phyloP scores from a whole-genome alignment of 352 stramenopile genomes.

The Blastocystis sp. region DNA sequence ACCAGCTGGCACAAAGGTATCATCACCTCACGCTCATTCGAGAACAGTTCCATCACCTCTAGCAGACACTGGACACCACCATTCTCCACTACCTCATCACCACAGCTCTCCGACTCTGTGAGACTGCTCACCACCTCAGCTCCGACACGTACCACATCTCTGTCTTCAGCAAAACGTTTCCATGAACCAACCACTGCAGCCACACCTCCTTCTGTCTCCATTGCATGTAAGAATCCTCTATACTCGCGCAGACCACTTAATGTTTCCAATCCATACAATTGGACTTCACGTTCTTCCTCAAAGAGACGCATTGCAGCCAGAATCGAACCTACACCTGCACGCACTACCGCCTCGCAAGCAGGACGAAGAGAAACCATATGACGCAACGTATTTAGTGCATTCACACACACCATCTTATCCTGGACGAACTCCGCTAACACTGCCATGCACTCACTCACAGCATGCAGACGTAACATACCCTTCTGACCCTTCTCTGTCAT shows the following conservation, averaged over 20 bases:
- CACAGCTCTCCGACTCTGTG: not conserved
- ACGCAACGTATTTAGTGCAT: not conserved
- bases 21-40: slow-evolving; percentile 2
- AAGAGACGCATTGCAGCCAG: slow-evolving; percentile 18
- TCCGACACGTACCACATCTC: slow-evolving; percentile 2
- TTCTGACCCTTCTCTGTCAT: slow-evolving; percentile 49
- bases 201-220: slow-evolving; percentile 11
- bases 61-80: slow-evolving; percentile 25
- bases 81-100: not conserved
- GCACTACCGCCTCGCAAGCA: not conserved
- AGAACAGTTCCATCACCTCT: slow-evolving; percentile 25
- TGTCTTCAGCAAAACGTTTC: not conserved
- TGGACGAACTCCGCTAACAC: not conserved
- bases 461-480: not conserved
- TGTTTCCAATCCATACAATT: not conserved
- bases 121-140: slow-evolving; percentile 8
- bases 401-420: slow-evolving; percentile 21
- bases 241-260: not conserved
- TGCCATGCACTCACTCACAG: not conserved
- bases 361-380: not conserved
- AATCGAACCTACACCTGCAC: slow-evolving; percentile 20
- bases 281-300: slow-evolving; percentile 13
- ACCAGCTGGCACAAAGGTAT: slow-evolving; percentile 45
- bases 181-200: slow-evolving; percentile 19
- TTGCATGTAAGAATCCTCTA: not conserved